phyloP scores from a whole-genome alignment of 2,329 filamentous ascomycete species.

The Stylonectria norvegica region DNA sequence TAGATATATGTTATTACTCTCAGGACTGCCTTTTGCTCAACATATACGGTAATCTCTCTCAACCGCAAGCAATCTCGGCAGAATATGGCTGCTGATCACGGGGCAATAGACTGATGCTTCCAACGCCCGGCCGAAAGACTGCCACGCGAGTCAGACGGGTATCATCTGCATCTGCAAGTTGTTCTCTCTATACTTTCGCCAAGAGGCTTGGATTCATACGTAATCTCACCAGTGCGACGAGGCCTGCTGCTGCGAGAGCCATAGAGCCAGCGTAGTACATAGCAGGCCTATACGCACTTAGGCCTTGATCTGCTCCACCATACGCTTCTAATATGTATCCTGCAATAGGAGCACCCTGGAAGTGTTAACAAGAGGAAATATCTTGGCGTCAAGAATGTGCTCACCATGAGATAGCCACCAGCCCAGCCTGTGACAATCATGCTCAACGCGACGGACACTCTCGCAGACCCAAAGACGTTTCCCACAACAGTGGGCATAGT shows the following conservation, averaged over 20 bases:
- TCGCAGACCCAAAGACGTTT: slow-evolving; percentile 54
- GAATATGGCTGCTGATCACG: too few species aligned
- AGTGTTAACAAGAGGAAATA: neutral
- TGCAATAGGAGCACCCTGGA: slow-evolving; percentile 54
- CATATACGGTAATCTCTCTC: too few species aligned
- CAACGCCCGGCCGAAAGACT: too few species aligned
- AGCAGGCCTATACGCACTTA: slow-evolving; percentile 55
- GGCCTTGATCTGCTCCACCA: slow-evolving; percentile 46
- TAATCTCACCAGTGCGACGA: slow-evolving; percentile 43
- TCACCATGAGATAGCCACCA: slow-evolving; percentile 57
- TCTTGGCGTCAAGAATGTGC: slow-evolving; percentile 14
- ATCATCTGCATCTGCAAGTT: too few species aligned
- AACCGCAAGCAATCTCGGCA: too few species aligned
- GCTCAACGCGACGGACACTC: slow-evolving; percentile 55
- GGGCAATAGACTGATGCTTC: too few species aligned
- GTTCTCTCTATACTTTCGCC: neutral
- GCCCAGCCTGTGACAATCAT: slow-evolving; percentile 61
- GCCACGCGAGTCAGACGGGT: too few species aligned
- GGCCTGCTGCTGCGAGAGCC: slow-evolving; percentile 41
- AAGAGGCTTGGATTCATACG: slow-evolving; percentile 31
- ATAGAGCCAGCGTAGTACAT: slow-evolving; percentile 60
- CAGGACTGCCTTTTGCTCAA: too few species aligned
- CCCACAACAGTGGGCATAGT: slow-evolving; percentile 61
- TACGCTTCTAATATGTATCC: slow-evolving; percentile 56
- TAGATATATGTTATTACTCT: too few species aligned